phyloP scores from a whole-genome alignment of 2,329 filamentous ascomycete genomes.

The Aspergillus sojae region DNA sequence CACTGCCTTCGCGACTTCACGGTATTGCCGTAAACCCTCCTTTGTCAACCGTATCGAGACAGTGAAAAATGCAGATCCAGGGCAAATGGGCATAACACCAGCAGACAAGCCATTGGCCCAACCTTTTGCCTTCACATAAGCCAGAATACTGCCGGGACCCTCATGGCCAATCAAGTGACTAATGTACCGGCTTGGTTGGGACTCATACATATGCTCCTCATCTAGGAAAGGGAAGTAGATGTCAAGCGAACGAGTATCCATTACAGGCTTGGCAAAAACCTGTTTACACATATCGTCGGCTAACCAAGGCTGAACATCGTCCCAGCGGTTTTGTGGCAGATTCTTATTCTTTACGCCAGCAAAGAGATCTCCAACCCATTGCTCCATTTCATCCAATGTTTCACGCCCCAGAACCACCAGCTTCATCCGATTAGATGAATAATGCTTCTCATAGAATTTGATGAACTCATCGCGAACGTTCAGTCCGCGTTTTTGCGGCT shows the following conservation, averaged over 20 bases:
- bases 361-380: constrained; percentile 84
- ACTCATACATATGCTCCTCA: constrained; percentile 76
- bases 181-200: constrained; percentile 82
- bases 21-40: constrained; percentile 79
- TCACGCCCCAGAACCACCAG: constrained; percentile 83
- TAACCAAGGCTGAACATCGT: constrained; percentile 62
- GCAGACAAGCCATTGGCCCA: constrained; percentile 85
- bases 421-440: constrained; percentile 94
- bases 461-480: constrained; percentile 91
- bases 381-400: constrained; percentile 76
- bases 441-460: constrained; percentile 84
- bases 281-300: constrained; percentile 67
- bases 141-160: constrained; percentile 87
- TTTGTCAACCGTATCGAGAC: constrained; percentile 79
- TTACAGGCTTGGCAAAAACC: constrained; percentile 86
- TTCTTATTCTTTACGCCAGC: constrained; percentile 80
- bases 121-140: constrained; percentile 85
- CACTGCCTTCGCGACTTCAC: constrained; percentile 77
- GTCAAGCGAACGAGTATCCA: constrained; percentile 79
- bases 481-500: constrained; percentile 75
- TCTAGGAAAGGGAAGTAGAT: constrained; percentile 84
- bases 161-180: constrained; percentile 90
- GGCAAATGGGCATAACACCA: constrained; percentile 74
- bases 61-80: constrained; percentile 79
- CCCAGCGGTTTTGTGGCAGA: constrained; percentile 69